Evolutionary conservation across 176 grass and related monocot genomes (phyloP).

Genomic region (Elaeis guineensis): DNA sequence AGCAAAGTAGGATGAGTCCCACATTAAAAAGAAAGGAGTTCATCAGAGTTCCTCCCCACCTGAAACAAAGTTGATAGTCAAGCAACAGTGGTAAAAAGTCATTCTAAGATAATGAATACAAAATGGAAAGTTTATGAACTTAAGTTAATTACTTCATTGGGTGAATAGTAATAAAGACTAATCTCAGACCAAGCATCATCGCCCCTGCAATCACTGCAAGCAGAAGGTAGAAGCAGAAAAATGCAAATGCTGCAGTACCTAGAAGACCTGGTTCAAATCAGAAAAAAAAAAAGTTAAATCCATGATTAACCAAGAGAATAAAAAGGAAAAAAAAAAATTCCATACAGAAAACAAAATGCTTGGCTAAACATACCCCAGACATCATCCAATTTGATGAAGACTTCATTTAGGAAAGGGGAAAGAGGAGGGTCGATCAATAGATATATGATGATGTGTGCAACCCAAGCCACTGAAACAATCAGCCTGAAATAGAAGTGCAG

Average conservation of each 20-base stretch:
- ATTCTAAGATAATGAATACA: neutral
- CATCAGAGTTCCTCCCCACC: slow-evolving; percentile 97
- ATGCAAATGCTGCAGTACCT: slow-evolving; percentile 94
- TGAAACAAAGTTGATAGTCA: slow-evolving; percentile 31
- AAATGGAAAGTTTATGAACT: neutral
- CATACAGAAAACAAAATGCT: too few relatives aligned
- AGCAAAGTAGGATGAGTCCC: slow-evolving; percentile 92
- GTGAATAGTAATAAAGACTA: slow-evolving; percentile 99
- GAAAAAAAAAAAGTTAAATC: slow-evolving; percentile 11
- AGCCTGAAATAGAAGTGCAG: slow-evolving; percentile 38
- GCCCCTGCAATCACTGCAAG: slow-evolving; percentile 97
- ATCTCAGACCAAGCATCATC: slow-evolving; percentile 94
- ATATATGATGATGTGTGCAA: slow-evolving; percentile 94
- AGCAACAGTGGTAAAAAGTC: slow-evolving; percentile 9
- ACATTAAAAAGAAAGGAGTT: slow-evolving; percentile 99
- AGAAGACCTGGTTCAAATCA: slow-evolving; percentile 70
- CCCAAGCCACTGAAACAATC: slow-evolving; percentile 93
- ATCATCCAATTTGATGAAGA: slow-evolving; percentile 90
- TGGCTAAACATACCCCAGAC: slow-evolving; percentile 67
- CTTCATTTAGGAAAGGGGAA: slow-evolving; percentile 96
- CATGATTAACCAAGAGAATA: too few relatives aligned
- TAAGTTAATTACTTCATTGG: slow-evolving; percentile 83
- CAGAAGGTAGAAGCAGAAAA: slow-evolving; percentile 99
- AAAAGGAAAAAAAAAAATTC: too few relatives aligned
- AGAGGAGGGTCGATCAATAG: slow-evolving; percentile 80